Base-by-base conservation (phyloP, 768 basidiomycete genomes). In the Hypholoma fasciculare region DNA sequence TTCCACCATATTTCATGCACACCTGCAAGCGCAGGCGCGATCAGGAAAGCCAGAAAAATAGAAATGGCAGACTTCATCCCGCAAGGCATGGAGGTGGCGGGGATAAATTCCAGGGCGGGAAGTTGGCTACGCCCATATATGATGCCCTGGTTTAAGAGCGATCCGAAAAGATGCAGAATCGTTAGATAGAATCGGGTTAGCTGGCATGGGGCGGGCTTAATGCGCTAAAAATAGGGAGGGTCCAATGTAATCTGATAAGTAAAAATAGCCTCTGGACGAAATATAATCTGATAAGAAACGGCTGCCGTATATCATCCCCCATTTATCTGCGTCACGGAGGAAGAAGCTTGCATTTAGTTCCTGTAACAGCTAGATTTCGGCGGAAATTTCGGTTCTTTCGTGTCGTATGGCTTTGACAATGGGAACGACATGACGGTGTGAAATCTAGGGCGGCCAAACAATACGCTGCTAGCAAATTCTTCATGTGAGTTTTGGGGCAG, bases 1-100 rank as follows among this genome's bases (percentile, higher is more conserved):
- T 97, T 89, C 94, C 94, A 96, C 91, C 91, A 93, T 13, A 85
- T 56, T 65, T 93, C 91, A 2, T 85, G 79, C 14, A 90, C 77
- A 26, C 81, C 88, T n/a, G 86, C 89, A 14, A 83, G 64, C n/a
- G 70, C 81, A 34, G 77, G 71, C 3, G 76, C 61, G 39, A 76
- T 69, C 44, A 78, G 53, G 11, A 66, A 61, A 17, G 75, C 65
- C 17, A 78, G 62, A 39, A 73, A 58, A 59, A 68, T 19, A 26
- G 19, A 17, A 46, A 36, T 27, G 30, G 43, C 43, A 40, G 62
- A 63, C 65, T 68, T 69, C 65, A 64, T 62, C 34, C 50, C 58
- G 37, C 37, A 9, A 16, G 34, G 12, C 16, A 16, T 52, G 17
- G 37, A 61, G 69, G 17, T 42, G 40, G 40, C 16, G 40, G 13